These are phyloP conservation scores for Ceratobasidium papillatum DNA, from an alignment of 1,284 basidiomycete genomes.

Conservation along the genomic window DNA sequence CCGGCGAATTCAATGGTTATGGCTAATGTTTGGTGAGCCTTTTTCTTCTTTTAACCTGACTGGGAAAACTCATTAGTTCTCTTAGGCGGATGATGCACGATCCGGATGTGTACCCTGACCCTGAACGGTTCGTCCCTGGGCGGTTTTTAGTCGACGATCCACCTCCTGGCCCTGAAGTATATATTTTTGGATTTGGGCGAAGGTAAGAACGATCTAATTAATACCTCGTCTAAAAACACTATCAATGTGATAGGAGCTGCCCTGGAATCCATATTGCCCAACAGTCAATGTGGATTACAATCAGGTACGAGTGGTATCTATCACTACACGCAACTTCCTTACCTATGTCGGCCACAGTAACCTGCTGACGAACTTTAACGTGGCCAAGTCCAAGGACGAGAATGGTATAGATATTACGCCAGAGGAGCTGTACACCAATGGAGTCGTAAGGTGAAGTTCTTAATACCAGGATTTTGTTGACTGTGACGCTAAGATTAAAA, in stretches of 20 bases:
- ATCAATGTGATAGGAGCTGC: neutral
- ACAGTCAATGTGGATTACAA: conserved; percentile 17
- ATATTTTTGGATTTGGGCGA: conserved; percentile 19
- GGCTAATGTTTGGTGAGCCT: conserved; percentile 3
- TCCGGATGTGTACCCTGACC: conserved; percentile 85
- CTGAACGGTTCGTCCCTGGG: conserved; percentile 86
- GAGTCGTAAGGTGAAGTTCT: conserved; percentile 11
- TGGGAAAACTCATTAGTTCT: neutral
- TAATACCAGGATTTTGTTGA: neutral
- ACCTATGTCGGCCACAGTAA: neutral
- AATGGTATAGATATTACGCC: conserved; percentile 19
- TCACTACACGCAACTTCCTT: neutral
- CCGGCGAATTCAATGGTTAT: conserved; percentile 2
- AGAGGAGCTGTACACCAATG: conserved; percentile 8
- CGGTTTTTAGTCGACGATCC: conserved; percentile 88
- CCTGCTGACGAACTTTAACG: conserved; percentile 5
- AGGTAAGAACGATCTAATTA: neutral
- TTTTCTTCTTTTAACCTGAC: neutral
- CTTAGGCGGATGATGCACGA: conserved; percentile 71
- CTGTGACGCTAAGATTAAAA: neutral
- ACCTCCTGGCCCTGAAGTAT: conserved; percentile 47
- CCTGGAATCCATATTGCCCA: conserved; percentile 15
- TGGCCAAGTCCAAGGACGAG: conserved; percentile 18
- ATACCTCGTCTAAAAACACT: neutral
- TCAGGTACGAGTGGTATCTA: neutral